Conservation (phyloP, 345 rosid genomes). For the Abelmoschus esculentus region DNA sequence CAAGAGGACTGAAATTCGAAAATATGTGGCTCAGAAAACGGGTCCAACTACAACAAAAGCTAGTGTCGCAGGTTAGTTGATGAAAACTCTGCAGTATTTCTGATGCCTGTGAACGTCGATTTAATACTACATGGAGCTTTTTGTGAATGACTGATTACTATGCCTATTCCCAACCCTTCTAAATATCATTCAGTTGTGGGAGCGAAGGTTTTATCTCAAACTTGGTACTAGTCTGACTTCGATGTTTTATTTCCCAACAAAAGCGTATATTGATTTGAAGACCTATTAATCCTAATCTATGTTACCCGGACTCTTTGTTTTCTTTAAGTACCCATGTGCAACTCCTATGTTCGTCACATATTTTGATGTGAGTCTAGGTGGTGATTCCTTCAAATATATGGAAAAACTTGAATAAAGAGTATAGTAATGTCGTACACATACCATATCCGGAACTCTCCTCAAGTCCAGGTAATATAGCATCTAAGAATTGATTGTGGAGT, state of each 20-base stretch:
- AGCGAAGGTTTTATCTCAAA: background rate
- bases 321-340: background rate
- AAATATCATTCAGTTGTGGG: background rate
- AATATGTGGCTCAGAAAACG: constrained; percentile 30
- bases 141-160: background rate
- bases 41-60: constrained; percentile 29
- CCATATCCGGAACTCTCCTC: background rate
- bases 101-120: background rate
- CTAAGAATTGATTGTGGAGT: background rate
- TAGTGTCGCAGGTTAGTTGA: constrained; percentile 38
- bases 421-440: background rate
- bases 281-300: background rate
- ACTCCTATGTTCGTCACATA: background rate
- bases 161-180: background rate
- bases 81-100: background rate
- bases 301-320: background rate
- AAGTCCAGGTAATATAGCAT: background rate
- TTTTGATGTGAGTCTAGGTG: background rate
- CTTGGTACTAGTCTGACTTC: background rate
- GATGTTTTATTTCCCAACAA: background rate
- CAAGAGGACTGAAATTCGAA: constrained; percentile 55
- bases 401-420: background rate
- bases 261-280: background rate
- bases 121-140: background rate
- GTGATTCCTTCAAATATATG: background rate